Conservation (phyloP, 2,329 filamentous ascomycete species). For the Colletotrichum viniferum region DNA sequence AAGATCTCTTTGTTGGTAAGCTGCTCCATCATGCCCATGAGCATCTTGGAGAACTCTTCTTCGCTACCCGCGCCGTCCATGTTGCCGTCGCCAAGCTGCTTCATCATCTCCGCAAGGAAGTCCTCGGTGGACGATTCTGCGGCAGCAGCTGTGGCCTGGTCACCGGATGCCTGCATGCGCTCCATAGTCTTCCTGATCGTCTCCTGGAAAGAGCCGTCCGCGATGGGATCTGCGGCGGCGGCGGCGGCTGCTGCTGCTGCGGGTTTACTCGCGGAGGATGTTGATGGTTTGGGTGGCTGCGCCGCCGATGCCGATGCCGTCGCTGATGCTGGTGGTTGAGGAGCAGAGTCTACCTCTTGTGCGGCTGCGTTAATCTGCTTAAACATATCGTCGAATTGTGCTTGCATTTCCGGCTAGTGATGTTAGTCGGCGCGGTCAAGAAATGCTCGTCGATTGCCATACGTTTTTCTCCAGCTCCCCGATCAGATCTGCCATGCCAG, state of each 20-base stretch:
- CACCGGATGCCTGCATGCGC: constrained; percentile 88
- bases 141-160: constrained; percentile 81
- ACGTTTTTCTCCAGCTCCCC: constrained; percentile 64
- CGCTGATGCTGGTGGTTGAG: constrained; percentile 25
- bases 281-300: constrained; percentile 27
- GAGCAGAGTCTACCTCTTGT: constrained; percentile 20
- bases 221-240: constrained; percentile 36
- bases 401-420: constrained; percentile 70
- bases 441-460: neutral
- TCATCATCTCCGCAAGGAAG: constrained; percentile 89
- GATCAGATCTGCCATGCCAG: constrained; percentile 85
- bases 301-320: constrained; percentile 27
- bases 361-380: constrained; percentile 69
- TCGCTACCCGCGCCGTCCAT: constrained; percentile 66
- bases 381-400: constrained; percentile 79
- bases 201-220: constrained; percentile 81
- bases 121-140: constrained; percentile 74
- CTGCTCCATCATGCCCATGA: constrained; percentile 99
- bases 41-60: constrained; percentile 91
- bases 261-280: constrained; percentile 19
- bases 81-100: constrained; percentile 76
- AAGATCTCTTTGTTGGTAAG: constrained; percentile 97
- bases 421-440: neutral
- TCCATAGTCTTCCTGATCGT: constrained; percentile 95
- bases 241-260: constrained; percentile 32